Evolutionary conservation across 352 stramenopile species (phyloP), one percentile per base, ranked within the genome.

Genomic region (Plasmopara viticola): DNA sequence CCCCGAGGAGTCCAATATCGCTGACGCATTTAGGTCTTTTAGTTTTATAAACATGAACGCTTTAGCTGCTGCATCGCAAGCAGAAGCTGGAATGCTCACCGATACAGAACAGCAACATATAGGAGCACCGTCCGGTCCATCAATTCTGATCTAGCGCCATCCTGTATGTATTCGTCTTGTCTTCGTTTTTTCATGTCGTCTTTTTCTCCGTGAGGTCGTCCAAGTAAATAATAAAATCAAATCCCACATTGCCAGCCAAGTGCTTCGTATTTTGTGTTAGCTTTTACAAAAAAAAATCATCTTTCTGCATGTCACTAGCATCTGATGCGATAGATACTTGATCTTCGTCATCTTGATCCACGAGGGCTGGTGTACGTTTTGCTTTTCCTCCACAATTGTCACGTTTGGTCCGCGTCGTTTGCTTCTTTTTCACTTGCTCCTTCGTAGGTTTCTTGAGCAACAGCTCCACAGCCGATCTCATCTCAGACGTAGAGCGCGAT

Each of bases 21-120:
- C 61, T 4, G 74, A 88, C 56, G 69, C 66, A 2, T 94, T 94
- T 55, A 76, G 69, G 25, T 86, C 69, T 18, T 92, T 94, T 50
- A 90, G 79, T 62, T 90, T 85, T 52, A 94, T 79, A 30, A 94
- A 94, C 64, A 92, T 90, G 78, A 90, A 84, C 17, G 84, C 84
- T 14, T 64, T 94, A 14, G 79, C 74, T 9, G 79, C 84, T 6
- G 81, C 84, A 20, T 90, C 81, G 0, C 71, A 77, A 58, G 74
- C 73, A 1, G 81, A 94, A 69, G 84, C 84, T 10, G 71, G 86
- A 31, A 44, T 86, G 53, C 74, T 86, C 15, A 67, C 69, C 0
- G 67, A 83, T 45, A 61, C 63, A 6, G 60, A 67, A 13, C 55
- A 84, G 14, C 66, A 69, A 56, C 58, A 70, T 33, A 60, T 73